A percentile compares a stretch with the other conserved stretches of the same genome.
Conservation (phyloP, 129 eudicot species). For the Flaveria sonorensis region DNA sequence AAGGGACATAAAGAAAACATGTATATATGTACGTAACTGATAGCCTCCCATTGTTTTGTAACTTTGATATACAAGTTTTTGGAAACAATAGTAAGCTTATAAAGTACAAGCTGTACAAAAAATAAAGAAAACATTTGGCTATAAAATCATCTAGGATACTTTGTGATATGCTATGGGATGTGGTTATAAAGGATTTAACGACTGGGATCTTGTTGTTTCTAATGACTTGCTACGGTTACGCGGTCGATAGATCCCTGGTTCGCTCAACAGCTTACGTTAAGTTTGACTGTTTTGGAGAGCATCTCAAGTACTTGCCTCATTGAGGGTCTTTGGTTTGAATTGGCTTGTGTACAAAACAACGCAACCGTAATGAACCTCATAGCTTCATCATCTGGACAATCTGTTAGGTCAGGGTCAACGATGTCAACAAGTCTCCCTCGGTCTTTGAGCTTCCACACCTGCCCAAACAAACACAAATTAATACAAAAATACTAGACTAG, state of each 20-base stretch:
- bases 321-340: constrained; percentile 63
- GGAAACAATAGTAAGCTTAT: no score
- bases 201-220: constrained; percentile 32
- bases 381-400: constrained; percentile 56
- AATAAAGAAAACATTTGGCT: no score
- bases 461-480: constrained; percentile 11
- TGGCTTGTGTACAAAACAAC: constrained; percentile 72
- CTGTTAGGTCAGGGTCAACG: constrained; percentile 61
- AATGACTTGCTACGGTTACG: constrained; percentile 11
- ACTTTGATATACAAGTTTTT: no score
- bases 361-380: constrained; percentile 61
- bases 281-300: constrained; percentile 63
- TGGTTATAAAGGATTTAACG: constrained; percentile 34
- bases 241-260: constrained; percentile 53
- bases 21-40: no score
- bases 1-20: no score
- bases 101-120: no score
- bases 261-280: constrained; percentile 56
- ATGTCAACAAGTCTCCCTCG: constrained; percentile 59
- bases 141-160: constrained; percentile 55
- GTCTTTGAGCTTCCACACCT: constrained; percentile 72
- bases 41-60: no score
- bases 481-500: no score
- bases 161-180: constrained; percentile 34
- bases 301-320: constrained; percentile 79